Evolutionary conservation across 495 filamentous ascomycete genomes (phyloP).

Genomic region (Xylaria nigripes): DNA sequence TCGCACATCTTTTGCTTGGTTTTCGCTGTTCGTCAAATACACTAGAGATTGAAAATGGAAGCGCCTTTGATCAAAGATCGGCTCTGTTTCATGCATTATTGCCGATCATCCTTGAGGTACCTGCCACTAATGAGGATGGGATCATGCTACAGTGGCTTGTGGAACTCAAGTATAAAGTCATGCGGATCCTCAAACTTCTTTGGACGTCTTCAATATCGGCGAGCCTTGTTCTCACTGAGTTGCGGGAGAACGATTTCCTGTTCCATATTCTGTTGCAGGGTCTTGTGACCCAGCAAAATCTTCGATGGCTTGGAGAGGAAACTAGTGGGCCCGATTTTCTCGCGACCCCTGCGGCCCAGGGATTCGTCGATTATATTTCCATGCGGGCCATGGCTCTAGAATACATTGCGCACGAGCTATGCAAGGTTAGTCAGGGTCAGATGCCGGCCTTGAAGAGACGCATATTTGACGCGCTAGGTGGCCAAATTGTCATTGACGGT

Average conservation of each 20-base stretch:
- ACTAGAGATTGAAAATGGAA: conserved; percentile 53
- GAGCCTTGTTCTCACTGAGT: conserved; percentile 60
- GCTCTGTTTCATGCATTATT: conserved; percentile 82
- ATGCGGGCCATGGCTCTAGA: conserved; percentile 67
- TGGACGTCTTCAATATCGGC: conserved; percentile 82
- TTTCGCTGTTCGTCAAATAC: conserved; percentile 63
- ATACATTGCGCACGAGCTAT: conserved; percentile 77
- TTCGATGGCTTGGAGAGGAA: conserved; percentile 59
- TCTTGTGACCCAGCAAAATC: conserved; percentile 51
- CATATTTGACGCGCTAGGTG: conserved; percentile 72
- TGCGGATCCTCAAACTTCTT: conserved; percentile 68
- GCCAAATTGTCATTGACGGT: conserved; percentile 56
- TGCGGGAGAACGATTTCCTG: conserved; percentile 67
- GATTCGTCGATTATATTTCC: conserved; percentile 64
- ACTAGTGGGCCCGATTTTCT: conserved; percentile 51
- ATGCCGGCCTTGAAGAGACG: conserved; percentile 66
- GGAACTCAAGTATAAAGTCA: conserved; percentile 60
- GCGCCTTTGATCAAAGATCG: conserved; percentile 55
- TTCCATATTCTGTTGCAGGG: conserved; percentile 61
- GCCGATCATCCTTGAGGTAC: conserved; percentile 53
- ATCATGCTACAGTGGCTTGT: conserved; percentile 63
- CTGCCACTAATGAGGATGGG: conserved; percentile 48
- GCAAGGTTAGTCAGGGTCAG: conserved; percentile 58
- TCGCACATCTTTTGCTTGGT: conserved; percentile 85
- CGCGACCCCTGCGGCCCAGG: conserved; percentile 49